Percentiles rank a stretch among this genome's conserved stretches.
Conservation (phyloP, 352 stramenopile species). For the Phytophthora fragariaefolia region DNA sequence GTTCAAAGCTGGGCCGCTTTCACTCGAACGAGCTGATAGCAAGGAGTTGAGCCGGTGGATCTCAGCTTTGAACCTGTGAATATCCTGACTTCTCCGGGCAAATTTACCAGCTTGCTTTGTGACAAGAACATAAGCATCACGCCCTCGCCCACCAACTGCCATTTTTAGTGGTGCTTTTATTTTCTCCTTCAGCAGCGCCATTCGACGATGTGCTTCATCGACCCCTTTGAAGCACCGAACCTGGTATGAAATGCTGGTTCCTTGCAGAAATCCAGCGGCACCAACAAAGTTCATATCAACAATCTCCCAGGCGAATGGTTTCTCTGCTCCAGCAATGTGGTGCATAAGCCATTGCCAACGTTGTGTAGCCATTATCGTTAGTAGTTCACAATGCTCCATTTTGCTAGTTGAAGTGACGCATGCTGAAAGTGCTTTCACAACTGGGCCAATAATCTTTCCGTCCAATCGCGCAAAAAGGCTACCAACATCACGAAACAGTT, state of each 20-base stretch:
- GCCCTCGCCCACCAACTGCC: not conserved
- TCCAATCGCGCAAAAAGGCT: conserved; percentile 7
- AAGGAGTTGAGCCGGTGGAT: conserved; percentile 7
- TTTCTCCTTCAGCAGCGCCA: conserved; percentile 8
- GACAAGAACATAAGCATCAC: conserved; percentile 11
- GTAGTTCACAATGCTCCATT: not conserved
- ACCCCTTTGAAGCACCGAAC: conserved; percentile 11
- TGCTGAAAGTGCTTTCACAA: conserved; percentile 9
- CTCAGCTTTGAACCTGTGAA: conserved; percentile 14
- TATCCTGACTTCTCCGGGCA: conserved; percentile 3
- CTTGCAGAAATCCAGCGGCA: conserved; percentile 16
- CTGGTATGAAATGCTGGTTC: not conserved
- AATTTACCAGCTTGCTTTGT: conserved; percentile 12
- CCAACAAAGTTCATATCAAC: conserved; percentile 14
- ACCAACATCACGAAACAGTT: conserved; percentile 14
- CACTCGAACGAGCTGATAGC: not conserved
- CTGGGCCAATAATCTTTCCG: conserved; percentile 5
- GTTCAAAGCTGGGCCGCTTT: not conserved
- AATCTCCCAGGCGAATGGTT: conserved; percentile 15
- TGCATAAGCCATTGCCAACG: conserved; percentile 16
- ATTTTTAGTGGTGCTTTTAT: conserved; percentile 17
- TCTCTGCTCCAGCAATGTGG: conserved; percentile 6
- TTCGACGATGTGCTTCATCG: conserved; percentile 6
- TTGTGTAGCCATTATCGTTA: not conserved
- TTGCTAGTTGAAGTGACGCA: not conserved